These are phyloP conservation scores for Emydomyces testavorans DNA, from an alignment of 2,329 filamentous ascomycete genomes.

Conservation along the genomic window DNA sequence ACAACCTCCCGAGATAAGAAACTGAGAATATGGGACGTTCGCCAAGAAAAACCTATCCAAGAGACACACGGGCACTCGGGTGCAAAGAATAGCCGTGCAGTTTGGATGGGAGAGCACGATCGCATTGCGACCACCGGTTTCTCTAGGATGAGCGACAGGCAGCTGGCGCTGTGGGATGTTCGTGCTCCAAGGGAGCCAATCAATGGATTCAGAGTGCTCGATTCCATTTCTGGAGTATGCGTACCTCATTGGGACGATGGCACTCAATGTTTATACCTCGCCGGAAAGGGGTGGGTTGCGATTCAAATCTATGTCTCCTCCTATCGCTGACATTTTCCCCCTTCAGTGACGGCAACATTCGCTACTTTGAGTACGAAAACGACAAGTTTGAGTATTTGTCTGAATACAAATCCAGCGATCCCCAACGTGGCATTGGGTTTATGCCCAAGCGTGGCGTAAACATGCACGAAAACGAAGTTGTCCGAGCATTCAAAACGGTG, in stretches of 20 bases:
- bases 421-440: conserved; percentile 89
- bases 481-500: conserved; percentile 93
- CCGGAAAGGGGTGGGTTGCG: conserved; percentile 81
- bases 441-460: conserved; percentile 91
- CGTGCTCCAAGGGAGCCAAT: conserved; percentile 69
- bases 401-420: conserved; percentile 93
- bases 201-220: conserved; percentile 77
- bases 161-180: conserved; percentile 90
- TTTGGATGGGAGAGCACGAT: conserved; percentile 97
- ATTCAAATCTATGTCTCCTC: not conserved
- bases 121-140: conserved; percentile 93
- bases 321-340: conserved; percentile 14
- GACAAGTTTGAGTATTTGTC: conserved; percentile 97
- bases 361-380: conserved; percentile 96
- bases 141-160: conserved; percentile 95
- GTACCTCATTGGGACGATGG: conserved; percentile 99
- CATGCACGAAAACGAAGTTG: conserved; percentile 91
- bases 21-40: conserved; percentile 91
- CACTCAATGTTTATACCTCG: conserved; percentile 87
- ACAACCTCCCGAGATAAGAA: conserved; percentile 98
- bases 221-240: conserved; percentile 93
- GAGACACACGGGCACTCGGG: conserved; percentile 77
- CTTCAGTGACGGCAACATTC: conserved; percentile 85
- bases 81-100: conserved; percentile 92
- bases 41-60: conserved; percentile 77